These are phyloP conservation scores for Penicillium sp. DNA, from an alignment of 2,329 filamentous ascomycete species.

Conservation along the genomic window DNA sequence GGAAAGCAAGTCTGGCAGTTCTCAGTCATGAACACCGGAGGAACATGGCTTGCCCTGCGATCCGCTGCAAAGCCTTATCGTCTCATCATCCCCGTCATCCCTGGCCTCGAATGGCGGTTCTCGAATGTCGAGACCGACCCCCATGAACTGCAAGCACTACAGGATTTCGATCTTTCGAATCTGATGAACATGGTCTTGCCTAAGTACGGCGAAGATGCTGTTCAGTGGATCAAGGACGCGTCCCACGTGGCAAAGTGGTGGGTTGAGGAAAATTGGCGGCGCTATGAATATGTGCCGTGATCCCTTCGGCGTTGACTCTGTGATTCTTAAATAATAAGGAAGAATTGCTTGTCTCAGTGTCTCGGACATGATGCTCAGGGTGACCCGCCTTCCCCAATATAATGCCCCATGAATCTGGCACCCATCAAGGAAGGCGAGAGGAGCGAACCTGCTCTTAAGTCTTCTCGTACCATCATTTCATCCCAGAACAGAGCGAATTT, in stretches of 20 bases:
- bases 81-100: constrained; percentile 73
- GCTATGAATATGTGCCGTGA: constrained; percentile 19
- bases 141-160: constrained; percentile 32
- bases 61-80: constrained; percentile 71
- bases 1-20: constrained; percentile 38
- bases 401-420: background rate
- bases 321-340: background rate
- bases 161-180: constrained; percentile 32
- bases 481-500: background rate
- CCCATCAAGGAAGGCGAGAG: background rate
- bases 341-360: background rate
- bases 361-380: background rate
- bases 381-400: background rate
- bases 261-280: constrained; percentile 34
- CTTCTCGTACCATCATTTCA: background rate
- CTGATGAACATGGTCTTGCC: constrained; percentile 27
- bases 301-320: background rate
- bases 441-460: background rate
- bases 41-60: constrained; percentile 61
- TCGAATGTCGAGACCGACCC: constrained; percentile 36
- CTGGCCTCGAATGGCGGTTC: constrained; percentile 57
- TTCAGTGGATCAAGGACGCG: constrained; percentile 37
- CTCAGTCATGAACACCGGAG: constrained; percentile 36
- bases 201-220: constrained; percentile 34
- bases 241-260: constrained; percentile 41